A percentile compares a stretch with the other conserved stretches of the same genome.
phyloP scores from a whole-genome alignment of 345 rosid species.

The Aquilaria sinensis region DNA sequence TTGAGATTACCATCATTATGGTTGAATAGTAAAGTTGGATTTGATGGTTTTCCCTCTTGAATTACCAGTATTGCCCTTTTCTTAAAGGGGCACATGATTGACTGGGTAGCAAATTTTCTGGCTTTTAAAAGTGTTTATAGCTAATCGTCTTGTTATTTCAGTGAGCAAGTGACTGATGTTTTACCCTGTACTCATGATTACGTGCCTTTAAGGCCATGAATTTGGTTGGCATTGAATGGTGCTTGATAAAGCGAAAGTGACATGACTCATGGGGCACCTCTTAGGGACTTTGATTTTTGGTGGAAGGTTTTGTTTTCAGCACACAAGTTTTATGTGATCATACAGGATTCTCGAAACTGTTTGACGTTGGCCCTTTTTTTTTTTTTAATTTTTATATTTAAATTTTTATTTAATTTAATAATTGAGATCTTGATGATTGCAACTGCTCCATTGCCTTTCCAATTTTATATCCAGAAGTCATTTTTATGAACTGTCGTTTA shows the following conservation, averaged over 20 bases:
- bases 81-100: constrained; percentile 1
- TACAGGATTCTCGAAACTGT: constrained; percentile 51
- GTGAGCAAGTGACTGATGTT: too few species aligned
- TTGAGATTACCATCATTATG: constrained; percentile 15
- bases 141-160: too few species aligned
- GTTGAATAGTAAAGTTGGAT: constrained; percentile 27
- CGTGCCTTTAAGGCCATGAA: constrained; percentile 9
- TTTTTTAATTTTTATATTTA: constrained; percentile 23
- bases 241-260: constrained; percentile 31
- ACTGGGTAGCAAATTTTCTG: constrained; percentile 18
- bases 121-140: constrained; percentile 3
- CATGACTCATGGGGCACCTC: constrained; percentile 44
- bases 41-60: neutral
- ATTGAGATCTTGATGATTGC: constrained; percentile 37
- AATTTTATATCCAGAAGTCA: constrained; percentile 26
- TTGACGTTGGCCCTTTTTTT: constrained; percentile 31
- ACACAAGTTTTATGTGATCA: constrained; percentile 40
- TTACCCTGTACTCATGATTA: constrained; percentile 1
- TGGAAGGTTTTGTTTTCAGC: constrained; percentile 42
- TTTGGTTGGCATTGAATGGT: constrained; percentile 49
- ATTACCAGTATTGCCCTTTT: constrained; percentile 18
- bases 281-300: constrained; percentile 31
- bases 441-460: constrained; percentile 61
- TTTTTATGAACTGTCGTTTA: constrained; percentile 9
- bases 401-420: constrained; percentile 17